Conservation (phyloP, 1,284 basidiomycete genomes). For the Fistulinella cinereoalba region DNA sequence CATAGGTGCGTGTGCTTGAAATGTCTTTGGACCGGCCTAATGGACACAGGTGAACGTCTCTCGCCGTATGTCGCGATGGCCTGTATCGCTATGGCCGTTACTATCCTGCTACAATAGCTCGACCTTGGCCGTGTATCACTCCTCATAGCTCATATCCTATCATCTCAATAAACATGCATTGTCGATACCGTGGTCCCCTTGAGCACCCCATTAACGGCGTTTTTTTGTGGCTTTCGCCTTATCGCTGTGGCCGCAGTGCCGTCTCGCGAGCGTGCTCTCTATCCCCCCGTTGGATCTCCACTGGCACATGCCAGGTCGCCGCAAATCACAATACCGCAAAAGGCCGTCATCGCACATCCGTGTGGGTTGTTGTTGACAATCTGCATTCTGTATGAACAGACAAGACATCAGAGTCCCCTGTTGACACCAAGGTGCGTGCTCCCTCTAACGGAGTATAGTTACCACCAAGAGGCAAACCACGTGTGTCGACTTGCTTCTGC, state of each 20-base stretch:
- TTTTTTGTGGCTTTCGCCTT: background rate
- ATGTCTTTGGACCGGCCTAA: background rate
- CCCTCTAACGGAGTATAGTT: no score
- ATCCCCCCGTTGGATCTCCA: no score
- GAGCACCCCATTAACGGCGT: background rate
- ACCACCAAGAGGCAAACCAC: no score
- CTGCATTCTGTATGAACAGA: no score
- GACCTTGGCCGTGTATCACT: background rate
- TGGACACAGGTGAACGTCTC: slow-evolving; percentile 64
- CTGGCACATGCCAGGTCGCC: no score
- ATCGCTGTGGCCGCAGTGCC: no score
- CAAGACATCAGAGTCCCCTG: no score
- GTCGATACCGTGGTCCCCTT: background rate
- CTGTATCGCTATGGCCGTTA: slow-evolving; percentile 77
- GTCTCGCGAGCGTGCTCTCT: no score
- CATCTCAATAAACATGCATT: background rate
- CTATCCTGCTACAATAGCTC: slow-evolving; percentile 47
- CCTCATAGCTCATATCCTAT: background rate
- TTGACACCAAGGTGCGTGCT: no score
- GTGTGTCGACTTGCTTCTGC: no score
- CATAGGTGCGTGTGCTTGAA: slow-evolving; percentile 62
- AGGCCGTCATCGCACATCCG: background rate
- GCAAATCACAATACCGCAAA: no score
- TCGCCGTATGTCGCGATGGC: slow-evolving; percentile 83
- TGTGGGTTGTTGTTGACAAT: background rate